Percentiles rank a stretch among this genome's conserved stretches.
These are phyloP conservation scores for Mycosphaerella arachidis DNA, from an alignment of 2,329 filamentous ascomycete genomes.

Conservation along the genomic window DNA sequence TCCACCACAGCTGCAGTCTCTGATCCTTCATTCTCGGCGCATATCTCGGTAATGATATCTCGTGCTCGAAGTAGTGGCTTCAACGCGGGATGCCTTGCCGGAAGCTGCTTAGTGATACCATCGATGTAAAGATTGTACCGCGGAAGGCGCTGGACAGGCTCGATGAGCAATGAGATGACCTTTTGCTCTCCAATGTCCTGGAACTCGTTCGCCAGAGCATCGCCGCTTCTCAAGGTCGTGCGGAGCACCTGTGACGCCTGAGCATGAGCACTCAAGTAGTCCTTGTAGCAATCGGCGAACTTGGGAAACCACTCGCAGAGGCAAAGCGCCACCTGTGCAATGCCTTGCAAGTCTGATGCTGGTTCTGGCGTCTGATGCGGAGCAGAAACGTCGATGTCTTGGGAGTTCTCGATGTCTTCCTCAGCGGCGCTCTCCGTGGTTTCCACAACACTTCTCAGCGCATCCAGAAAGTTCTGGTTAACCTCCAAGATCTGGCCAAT, in stretches of 20 bases:
- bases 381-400: slow-evolving; percentile 36
- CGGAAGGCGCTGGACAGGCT: slow-evolving; percentile 89
- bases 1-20: slow-evolving; percentile 71
- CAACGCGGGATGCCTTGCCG: slow-evolving; percentile 78
- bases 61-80: slow-evolving; percentile 79
- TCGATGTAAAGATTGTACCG: slow-evolving; percentile 96
- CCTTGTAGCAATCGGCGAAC: slow-evolving; percentile 85
- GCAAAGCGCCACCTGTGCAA: slow-evolving; percentile 70
- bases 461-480: slow-evolving; percentile 75
- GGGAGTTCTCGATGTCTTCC: slow-evolving; percentile 63
- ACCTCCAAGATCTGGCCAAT: slow-evolving; percentile 75
- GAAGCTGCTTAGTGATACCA: slow-evolving; percentile 82
- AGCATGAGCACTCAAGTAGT: slow-evolving; percentile 88
- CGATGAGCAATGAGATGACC: slow-evolving; percentile 86
- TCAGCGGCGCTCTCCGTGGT: slow-evolving; percentile 77
- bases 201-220: slow-evolving; percentile 75
- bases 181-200: slow-evolving; percentile 83
- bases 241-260: slow-evolving; percentile 79
- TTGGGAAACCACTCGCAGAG: slow-evolving; percentile 89
- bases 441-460: slow-evolving; percentile 71
- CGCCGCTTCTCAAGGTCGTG: slow-evolving; percentile 67
- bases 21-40: slow-evolving; percentile 73
- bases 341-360: slow-evolving; percentile 47
- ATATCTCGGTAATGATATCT: slow-evolving; percentile 94
- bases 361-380: slow-evolving; percentile 60